Evolutionary conservation across 495 filamentous ascomycete species (phyloP), one percentile per base, ranked within the genome.

Genomic region (Oidiodendron maius): DNA sequence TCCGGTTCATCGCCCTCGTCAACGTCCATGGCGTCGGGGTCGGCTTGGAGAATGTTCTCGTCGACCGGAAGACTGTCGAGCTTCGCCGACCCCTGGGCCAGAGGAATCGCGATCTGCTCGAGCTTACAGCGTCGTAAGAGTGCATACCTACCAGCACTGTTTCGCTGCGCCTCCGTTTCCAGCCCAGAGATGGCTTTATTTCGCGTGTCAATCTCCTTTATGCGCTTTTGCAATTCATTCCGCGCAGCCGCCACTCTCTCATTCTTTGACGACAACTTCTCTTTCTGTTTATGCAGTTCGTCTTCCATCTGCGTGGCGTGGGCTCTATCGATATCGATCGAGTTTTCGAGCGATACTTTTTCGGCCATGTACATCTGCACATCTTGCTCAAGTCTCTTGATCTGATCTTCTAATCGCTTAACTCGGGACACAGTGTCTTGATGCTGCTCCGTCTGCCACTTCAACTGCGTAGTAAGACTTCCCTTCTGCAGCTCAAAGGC

Each of bases 81-180:
- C 24, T 71, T 62, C 24, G 71, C 73, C n/a, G 89, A 95, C 44
- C 80, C 81, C 26, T 83, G 71, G 2, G 75, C 69, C 39, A 99
- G 72, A 6, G 93, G 94, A 41, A 99, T 69, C 51, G 87, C 81
- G 54, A 96, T 86, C 57, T 95, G 88, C 58, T 96, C 90, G 30
- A 99, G 78, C 66, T 93, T 91, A 72, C 93, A 97, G 47, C 87
- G 80, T 52, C 89, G 81, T 8, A 99, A 76, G 24, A 93, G 71
- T 41, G 81, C 78, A 61, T 96, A 95, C 57, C 91, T 82, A 44
- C 80, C 82, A 0, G 89, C 83, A 24, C 86, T 84, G 54, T 86
- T 87, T 44, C 84, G 82, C 64, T 95, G 89, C 30, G 94, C 80
- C 25, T 88, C 82, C 2, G 84, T 77, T 64, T 98, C 91, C 28